Evolutionary conservation across 1,284 basidiomycete species (phyloP), one percentile per base, ranked within the genome.

Genomic region (Apiotrichum veenhuisii): DNA sequence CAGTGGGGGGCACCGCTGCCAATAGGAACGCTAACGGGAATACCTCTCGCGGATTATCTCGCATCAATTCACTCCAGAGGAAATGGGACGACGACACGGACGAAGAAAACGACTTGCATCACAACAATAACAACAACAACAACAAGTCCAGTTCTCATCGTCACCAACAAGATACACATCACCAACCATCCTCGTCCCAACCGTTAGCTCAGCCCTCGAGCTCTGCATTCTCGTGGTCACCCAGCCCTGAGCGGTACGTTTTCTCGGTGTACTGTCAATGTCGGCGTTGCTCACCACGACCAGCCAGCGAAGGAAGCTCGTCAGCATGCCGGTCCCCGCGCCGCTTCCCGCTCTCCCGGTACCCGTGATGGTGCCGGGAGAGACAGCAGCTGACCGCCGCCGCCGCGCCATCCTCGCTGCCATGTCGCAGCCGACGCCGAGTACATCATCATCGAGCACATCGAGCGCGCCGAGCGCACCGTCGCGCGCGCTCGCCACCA

Each of bases 341-440:
- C 41, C 38, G 11, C 20, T 22, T n/a, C 22, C 25, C 43, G 20
- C 8, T 27, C 5, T 14, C 18, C 17, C 9, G 26, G 5, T 12
- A 14, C 22, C 47, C n/a, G n/a, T n/a, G 1, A 18, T 15, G 25
- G 33, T 37, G n/a, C 41, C n/a, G 22, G 42, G 25, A 18, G 64
- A 68, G 53, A 68, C 67, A 2, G 58, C 72, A 2, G 66, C 67
- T 1, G 68, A 72, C 14, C 52, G 69, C 33, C 63, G 75, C 26
- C 61, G 74, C 26, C 64, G 65, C 47, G 75, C 74, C 0, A 74
- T 77, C 38, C 57, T 76, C 23, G 72, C 68, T 2, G 71, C 71
- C 2, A 63, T 77, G 63, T 58, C 61, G 0, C 53, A 59, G 41
- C 66, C 64, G 36, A 30, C 58, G 11, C 46, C 52, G 9, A 34